Base-by-base conservation (phyloP, 495 filamentous ascomycete genomes). In the Penicillium longicatenatum region DNA sequence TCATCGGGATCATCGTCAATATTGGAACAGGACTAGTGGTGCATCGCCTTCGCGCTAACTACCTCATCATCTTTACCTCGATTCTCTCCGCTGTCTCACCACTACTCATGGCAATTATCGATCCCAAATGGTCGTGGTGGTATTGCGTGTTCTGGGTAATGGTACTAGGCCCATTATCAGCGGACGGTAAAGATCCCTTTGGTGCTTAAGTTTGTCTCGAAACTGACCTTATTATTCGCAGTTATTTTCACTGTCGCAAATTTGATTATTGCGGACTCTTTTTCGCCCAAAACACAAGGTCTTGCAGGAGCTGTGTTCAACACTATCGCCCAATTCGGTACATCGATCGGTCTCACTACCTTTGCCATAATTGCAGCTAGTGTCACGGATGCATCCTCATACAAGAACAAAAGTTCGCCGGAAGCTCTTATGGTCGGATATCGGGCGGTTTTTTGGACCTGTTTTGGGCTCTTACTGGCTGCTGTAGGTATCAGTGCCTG, bases 231-330 rank as follows among this genome's bases (percentile, higher is more conserved):
- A 57, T 65, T 83, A 22, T 22, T 17, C 22, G 14, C 26, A 65
- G 62, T 61, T 2, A 69, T 85, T 4, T 88, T 84, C 70, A 83
- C 79, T 0, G 74, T 86, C 2, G 79, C 78, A 1, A 80, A 83
- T 50, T 70, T 90, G 19, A 61, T 88, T 43, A 83, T 89, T 54
- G 79, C 84, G 1, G 68, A 77, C n/a, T 75, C 76, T 6, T 87
- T 88, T 59, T 81, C 84, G 0, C 55, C 72, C 1, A 66, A 81
- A 46, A 86, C 77, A 0, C 84, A 89, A 49, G 83, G 77, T 0
- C 76, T 90, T 1, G 84, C 83, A 2, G 85, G 85, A 4, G 85
- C 82, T 3, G 83, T 89, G 0, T 88, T 88, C 73, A 86, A 87
- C 58, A 84, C 84, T 0, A 64, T 83, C n/a, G 66, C 78, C 4